A percentile compares a stretch with the other conserved stretches of the same genome.
phyloP scores from a whole-genome alignment of 495 filamentous ascomycete species.

The Tuber melanosporum region DNA sequence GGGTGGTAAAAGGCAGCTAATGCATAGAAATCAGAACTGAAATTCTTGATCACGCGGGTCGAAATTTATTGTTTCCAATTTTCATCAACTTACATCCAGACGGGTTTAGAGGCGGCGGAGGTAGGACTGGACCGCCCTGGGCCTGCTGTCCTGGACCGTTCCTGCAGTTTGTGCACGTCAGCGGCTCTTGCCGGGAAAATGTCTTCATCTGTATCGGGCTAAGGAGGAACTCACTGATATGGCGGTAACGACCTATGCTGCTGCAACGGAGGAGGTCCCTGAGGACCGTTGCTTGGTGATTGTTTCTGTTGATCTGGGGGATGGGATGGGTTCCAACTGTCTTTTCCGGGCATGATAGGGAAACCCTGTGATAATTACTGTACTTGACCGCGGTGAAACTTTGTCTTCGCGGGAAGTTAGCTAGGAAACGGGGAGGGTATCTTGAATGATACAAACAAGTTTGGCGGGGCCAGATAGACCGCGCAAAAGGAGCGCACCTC shows the following conservation, averaged over 20 bases:
- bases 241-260: slow-evolving; percentile 28
- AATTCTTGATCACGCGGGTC: neutral
- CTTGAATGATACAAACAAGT: neutral
- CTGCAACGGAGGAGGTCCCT: slow-evolving; percentile 26
- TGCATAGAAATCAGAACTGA: slow-evolving; percentile 6
- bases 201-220: slow-evolving; percentile 3
- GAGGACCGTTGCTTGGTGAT: slow-evolving; percentile 24
- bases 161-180: slow-evolving; percentile 24
- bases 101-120: slow-evolving; percentile 31
- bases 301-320: slow-evolving; percentile 33
- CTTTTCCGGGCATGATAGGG: slow-evolving; percentile 39
- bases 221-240: slow-evolving; percentile 29
- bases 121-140: slow-evolving; percentile 28
- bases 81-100: slow-evolving; percentile 28
- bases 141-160: slow-evolving; percentile 27
- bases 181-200: slow-evolving; percentile 20
- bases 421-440: neutral
- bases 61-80: neutral
- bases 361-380: slow-evolving; percentile 18
- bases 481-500: neutral
- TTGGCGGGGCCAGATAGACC: neutral
- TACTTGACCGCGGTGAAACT: slow-evolving; percentile 1
- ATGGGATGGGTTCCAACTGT: slow-evolving; percentile 40
- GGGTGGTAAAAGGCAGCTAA: slow-evolving; percentile 31
- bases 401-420: slow-evolving; percentile 1